Percentiles rank a stretch among this genome's conserved stretches.
Conservation (phyloP, 2,329 filamentous ascomycete species). For the Penicillium sp. region DNA sequence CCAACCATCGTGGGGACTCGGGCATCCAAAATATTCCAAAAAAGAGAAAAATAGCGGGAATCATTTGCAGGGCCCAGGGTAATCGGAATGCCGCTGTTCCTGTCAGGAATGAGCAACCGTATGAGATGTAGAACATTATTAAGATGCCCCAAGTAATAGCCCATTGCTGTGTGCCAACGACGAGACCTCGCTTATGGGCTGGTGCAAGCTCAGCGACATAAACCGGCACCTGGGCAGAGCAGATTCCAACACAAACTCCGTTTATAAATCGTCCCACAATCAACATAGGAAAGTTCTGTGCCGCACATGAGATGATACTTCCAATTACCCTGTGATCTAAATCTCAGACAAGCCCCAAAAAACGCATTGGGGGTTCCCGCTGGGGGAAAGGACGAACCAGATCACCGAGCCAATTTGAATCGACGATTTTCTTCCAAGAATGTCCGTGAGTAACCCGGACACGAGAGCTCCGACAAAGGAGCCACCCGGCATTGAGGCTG, state of each 20-base stretch:
- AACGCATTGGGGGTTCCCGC: not conserved
- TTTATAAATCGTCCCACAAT: constrained; percentile 71
- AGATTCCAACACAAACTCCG: constrained; percentile 75
- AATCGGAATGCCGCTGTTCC: constrained; percentile 64
- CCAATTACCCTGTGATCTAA: constrained; percentile 43
- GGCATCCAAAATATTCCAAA: constrained; percentile 56
- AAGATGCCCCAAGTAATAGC: constrained; percentile 74
- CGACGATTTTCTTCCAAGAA: constrained; percentile 55
- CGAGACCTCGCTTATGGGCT: constrained; percentile 58
- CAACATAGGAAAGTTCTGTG: constrained; percentile 71
- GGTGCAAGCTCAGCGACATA: constrained; percentile 72
- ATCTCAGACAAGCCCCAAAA: not conserved
- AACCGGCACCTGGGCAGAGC: constrained; percentile 66
- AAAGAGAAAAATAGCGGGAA: constrained; percentile 64
- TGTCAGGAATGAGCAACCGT: constrained; percentile 64
- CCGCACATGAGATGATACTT: constrained; percentile 63
- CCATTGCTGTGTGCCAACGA: constrained; percentile 75
- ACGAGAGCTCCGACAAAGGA: constrained; percentile 65
- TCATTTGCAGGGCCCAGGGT: constrained; percentile 68
- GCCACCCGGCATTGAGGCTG: constrained; percentile 72
- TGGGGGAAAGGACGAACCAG: constrained; percentile 39
- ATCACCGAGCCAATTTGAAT: constrained; percentile 59
- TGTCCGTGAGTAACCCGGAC: constrained; percentile 61
- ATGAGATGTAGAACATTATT: constrained; percentile 70
- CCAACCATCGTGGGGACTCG: constrained; percentile 67